phyloP scores from a whole-genome alignment of 2,329 filamentous ascomycete species.

The Venturia carpophila region DNA sequence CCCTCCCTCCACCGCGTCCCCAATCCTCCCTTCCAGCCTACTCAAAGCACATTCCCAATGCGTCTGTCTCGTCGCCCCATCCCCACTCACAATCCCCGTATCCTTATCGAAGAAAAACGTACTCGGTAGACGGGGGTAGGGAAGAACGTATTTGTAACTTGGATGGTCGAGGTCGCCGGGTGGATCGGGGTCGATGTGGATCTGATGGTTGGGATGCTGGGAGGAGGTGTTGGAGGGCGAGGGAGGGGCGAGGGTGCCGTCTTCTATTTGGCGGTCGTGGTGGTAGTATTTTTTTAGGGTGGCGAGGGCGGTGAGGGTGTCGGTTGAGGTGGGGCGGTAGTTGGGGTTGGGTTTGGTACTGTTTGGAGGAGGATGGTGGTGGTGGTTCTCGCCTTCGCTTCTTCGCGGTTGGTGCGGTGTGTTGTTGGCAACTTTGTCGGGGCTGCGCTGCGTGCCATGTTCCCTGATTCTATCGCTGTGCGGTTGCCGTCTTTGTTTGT shows the following conservation, averaged over 20 bases:
- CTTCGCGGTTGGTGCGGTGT: background rate
- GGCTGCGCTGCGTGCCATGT: background rate
- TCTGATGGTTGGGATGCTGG: no score
- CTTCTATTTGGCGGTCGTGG: background rate
- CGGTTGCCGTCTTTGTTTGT: background rate
- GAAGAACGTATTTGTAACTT: background rate
- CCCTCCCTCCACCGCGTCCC: background rate
- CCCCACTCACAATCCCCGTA: background rate
- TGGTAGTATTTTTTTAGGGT: background rate
- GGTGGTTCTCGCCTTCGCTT: background rate
- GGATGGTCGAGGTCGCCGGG: no score
- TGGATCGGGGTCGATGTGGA: no score
- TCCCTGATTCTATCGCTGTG: background rate
- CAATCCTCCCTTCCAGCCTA: background rate
- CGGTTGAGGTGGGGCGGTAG: background rate
- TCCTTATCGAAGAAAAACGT: background rate
- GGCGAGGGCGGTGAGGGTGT: background rate
- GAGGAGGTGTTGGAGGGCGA: background rate
- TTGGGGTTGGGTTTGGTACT: background rate
- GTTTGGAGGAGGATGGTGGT: no score
- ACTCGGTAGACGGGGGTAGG: background rate
- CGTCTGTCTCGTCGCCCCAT: background rate
- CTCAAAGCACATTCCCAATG: background rate
- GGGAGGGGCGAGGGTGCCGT: background rate
- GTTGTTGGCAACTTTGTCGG: background rate